phyloP scores from a whole-genome alignment of 1,284 basidiomycete genomes.

The Leccinum griseonigrum region DNA sequence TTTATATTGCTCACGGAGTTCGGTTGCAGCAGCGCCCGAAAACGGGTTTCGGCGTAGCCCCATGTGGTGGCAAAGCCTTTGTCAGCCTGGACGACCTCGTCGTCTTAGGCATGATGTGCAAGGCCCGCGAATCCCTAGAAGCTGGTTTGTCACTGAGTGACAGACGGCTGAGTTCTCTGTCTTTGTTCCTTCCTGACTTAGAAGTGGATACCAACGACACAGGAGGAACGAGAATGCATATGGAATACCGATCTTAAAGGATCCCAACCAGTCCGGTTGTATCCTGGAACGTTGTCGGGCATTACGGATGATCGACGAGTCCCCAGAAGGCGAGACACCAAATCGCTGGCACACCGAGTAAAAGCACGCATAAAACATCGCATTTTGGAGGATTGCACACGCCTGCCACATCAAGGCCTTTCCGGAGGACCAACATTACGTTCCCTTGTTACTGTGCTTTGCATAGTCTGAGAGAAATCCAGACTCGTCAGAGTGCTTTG shows the following conservation, averaged over 20 bases:
- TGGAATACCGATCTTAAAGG: constrained; percentile 43
- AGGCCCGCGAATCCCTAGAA: no score
- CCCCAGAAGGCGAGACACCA: constrained; percentile 52
- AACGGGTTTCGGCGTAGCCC: no score
- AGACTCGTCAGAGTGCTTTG: constrained; percentile 35
- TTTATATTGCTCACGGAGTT: not conserved
- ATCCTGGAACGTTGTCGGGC: constrained; percentile 59
- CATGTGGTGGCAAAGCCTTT: no score
- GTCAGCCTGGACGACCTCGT: no score
- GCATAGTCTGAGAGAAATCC: constrained; percentile 53
- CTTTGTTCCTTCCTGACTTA: no score
- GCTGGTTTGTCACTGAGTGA: no score
- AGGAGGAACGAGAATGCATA: constrained; percentile 54
- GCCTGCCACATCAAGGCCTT: constrained; percentile 55
- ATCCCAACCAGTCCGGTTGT: constrained; percentile 19
- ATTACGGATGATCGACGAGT: constrained; percentile 45
- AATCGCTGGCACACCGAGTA: constrained; percentile 3
- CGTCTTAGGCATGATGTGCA: no score
- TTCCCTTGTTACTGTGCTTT: constrained; percentile 57
- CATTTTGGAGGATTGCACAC: constrained; percentile 62
- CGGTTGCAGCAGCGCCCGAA: no score
- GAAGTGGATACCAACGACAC: no score
- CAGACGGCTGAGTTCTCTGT: no score
- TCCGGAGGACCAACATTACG: constrained; percentile 52
- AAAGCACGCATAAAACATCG: constrained; percentile 58